Base-by-base conservation (phyloP, 2,329 filamentous ascomycete genomes). In the Pyrenophora seminiperda region DNA sequence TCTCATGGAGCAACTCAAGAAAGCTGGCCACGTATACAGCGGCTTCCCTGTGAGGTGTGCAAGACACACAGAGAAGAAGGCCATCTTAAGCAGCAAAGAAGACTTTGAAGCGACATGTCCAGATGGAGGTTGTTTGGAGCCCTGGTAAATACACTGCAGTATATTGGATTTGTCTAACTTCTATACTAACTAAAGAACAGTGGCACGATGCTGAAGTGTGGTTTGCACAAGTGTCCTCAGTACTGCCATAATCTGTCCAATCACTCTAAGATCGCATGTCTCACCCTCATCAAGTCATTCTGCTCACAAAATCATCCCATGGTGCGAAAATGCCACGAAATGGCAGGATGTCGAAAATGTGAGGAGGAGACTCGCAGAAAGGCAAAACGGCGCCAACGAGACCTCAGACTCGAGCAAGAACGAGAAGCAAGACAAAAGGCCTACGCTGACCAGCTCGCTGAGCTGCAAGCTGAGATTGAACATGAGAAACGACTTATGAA, bases 111-210 rank as follows among this genome's bases (percentile, higher is more conserved):
- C 53, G 0, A 69, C 80, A 14, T 87, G 82, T 31, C 88, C 88
- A 0, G 86, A 91, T 63, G 88, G 89, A 4, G 89, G 89, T 0
- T 91, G 88, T 54, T 73, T 74, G 0, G 75, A 83, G 40, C 76
- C 76, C 15, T 91, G 88, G 84, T 86, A 73, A 68, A 77, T 17
- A n/a, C n/a, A n/a, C 14, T n/a, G 6, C 9, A 15, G 30, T 40
- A 2, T 14, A 27, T 2, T 31, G 11, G 4, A 14, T 13, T n/a
- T 22, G 10, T n/a, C 19, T 11, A 9, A 44, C n/a, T n/a, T n/a
- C n/a, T n/a, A 41, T 41, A 29, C 52, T 70, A 42, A 65, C 11
- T n/a, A n/a, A 30, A 18, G 5, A 10, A 4, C 41, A 85, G 84
- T 66, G 76, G 75, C 1, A 71, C 61, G 0, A 59, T 67, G 1